Conservation (phyloP, 2,329 filamentous ascomycete species). For the Exophiala spinifera region DNA sequence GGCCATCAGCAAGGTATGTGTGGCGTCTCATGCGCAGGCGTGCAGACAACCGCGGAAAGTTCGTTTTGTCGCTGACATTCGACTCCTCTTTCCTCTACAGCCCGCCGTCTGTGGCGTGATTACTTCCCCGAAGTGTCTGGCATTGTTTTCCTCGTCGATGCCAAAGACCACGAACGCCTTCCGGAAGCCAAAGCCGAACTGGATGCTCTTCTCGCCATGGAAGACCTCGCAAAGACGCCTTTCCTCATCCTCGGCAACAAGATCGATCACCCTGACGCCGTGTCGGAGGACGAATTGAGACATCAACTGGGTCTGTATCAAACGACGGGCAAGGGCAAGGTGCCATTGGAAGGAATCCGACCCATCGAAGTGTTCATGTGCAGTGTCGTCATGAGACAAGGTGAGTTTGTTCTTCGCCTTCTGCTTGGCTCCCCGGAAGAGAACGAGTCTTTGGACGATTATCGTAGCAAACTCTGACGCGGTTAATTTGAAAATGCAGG, state of each 20-base stretch:
- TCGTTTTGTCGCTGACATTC: conserved; percentile 22
- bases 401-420: conserved; percentile 42
- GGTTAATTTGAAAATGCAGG: conserved; percentile 46
- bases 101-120: conserved; percentile 91
- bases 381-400: conserved; percentile 97
- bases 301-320: conserved; percentile 92
- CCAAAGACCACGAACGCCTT: conserved; percentile 95
- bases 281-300: conserved; percentile 92
- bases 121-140: conserved; percentile 96
- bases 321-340: conserved; percentile 93
- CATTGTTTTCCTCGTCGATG: conserved; percentile 96
- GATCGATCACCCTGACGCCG: conserved; percentile 95
- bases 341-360: conserved; percentile 84
- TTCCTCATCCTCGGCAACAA: conserved; percentile 98
- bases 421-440: too few species aligned
- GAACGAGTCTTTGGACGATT: too few species aligned
- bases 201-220: conserved; percentile 92
- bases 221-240: conserved; percentile 91
- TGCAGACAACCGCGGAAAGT: conserved; percentile 36
- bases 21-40: too few species aligned
- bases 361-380: conserved; percentile 99
- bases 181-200: conserved; percentile 94
- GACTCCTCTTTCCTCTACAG: conserved; percentile 43
- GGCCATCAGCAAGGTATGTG: conserved; percentile 78
- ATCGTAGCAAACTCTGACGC: conserved; percentile 5